These are phyloP conservation scores for Graphiopsis chlorocephala DNA, from an alignment of 2,329 filamentous ascomycete genomes.

Conservation along the genomic window DNA sequence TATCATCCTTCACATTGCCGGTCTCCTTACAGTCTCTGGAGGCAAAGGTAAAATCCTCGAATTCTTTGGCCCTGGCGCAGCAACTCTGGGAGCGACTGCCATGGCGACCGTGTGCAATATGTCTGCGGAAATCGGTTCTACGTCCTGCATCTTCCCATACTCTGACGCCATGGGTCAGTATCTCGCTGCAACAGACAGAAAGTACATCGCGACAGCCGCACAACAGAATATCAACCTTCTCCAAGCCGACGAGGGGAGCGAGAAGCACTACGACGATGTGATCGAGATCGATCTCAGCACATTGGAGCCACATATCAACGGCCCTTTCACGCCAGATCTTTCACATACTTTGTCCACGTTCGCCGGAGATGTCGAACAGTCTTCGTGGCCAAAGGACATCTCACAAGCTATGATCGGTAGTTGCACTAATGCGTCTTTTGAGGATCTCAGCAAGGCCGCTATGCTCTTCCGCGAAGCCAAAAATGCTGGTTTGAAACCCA, in stretches of 20 bases:
- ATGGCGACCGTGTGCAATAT: conserved; percentile 75
- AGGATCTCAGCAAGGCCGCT: conserved; percentile 91
- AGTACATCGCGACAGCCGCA: conserved; percentile 49
- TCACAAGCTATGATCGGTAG: conserved; percentile 97
- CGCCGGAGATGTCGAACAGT: conserved; percentile 85
- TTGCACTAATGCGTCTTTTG: conserved; percentile 88
- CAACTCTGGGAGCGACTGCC: conserved; percentile 56
- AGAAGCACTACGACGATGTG: conserved; percentile 78
- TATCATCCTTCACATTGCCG: conserved; percentile 95
- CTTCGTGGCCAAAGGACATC: conserved; percentile 92
- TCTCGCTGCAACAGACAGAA: conserved; percentile 76
- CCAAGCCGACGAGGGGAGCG: conserved; percentile 78
- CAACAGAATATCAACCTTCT: conserved; percentile 45
- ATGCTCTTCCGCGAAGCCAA: conserved; percentile 89
- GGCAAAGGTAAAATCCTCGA: conserved; percentile 89
- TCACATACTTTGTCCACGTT: conserved; percentile 97
- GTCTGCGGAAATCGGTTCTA: conserved; percentile 66
- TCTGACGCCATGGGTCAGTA: conserved; percentile 96
- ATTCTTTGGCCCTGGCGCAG: conserved; percentile 53
- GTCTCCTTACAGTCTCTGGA: conserved; percentile 95
- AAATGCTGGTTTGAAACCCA: conserved; percentile 88
- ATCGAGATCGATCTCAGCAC: conserved; percentile 93
- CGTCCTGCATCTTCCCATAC: conserved; percentile 90
- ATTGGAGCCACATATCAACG: conserved; percentile 97
- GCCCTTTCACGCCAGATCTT: conserved; percentile 96